A percentile compares a stretch with the other conserved stretches of the same genome.
Conservation (phyloP, 495 filamentous ascomycete genomes). For the Polyplosphaeria fusca region DNA sequence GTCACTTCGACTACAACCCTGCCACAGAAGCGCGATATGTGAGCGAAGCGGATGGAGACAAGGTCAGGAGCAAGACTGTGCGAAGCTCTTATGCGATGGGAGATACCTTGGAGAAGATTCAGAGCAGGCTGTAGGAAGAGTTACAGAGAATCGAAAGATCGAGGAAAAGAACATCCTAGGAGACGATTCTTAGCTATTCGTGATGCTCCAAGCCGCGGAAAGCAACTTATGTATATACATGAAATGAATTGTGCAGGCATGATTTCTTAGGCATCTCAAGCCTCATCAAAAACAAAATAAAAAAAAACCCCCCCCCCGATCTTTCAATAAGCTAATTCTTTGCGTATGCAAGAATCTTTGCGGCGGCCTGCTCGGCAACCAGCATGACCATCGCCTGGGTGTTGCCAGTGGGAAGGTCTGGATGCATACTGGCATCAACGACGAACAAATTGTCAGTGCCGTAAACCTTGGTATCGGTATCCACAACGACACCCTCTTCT, state of each 20-base stretch:
- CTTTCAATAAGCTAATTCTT: too few species aligned
- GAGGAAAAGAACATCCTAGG: too few species aligned
- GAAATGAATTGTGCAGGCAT: too few species aligned
- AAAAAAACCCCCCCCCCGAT: too few species aligned
- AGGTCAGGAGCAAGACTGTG: slow-evolving; percentile 65
- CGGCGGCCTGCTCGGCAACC: slow-evolving; percentile 39
- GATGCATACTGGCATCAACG: slow-evolving; percentile 43
- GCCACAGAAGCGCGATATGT: slow-evolving; percentile 83
- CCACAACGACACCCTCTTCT: slow-evolving; percentile 13
- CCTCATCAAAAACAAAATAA: too few species aligned
- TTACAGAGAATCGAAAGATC: too few species aligned
- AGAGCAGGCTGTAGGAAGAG: slow-evolving; percentile 55
- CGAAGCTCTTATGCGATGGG: slow-evolving; percentile 67
- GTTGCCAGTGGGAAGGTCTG: slow-evolving; percentile 47
- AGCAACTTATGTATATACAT: too few species aligned
- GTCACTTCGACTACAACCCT: slow-evolving; percentile 81
- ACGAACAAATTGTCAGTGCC: slow-evolving; percentile 27
- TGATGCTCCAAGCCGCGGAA: too few species aligned
- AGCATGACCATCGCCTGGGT: slow-evolving; percentile 47
- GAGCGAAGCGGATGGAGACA: slow-evolving; percentile 66
- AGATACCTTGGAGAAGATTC: slow-evolving; percentile 66
- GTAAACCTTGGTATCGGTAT: slow-evolving; percentile 24
- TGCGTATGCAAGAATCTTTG: slow-evolving; percentile 27
- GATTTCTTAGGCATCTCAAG: too few species aligned
- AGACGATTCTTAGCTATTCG: too few species aligned